Base-by-base conservation (phyloP, 192 early-diverging fungal genomes). In the Phlyctochytrium bullatum region DNA sequence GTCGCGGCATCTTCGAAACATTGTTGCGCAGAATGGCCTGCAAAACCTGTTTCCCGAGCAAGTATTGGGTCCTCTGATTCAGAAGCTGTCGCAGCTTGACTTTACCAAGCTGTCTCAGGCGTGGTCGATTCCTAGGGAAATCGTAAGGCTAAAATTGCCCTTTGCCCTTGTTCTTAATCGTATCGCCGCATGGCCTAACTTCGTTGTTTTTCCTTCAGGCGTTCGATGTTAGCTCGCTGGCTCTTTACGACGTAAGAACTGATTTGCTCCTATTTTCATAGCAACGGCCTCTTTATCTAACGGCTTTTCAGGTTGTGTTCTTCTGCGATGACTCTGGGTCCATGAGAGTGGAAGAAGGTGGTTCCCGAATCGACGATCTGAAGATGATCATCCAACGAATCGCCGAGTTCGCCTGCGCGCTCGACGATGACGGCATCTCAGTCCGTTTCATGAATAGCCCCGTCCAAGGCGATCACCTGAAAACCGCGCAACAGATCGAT, bases 161-260 rank as follows among this genome's bases (percentile, higher is more conserved):
- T 20, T 47, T 47, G 6, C 20, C 40, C 40, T 47, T 20, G 6
- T 47, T 47, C 20, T 47, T 6, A 6, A 47, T 47, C 10, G 20
- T 47, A 6, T 47, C 20, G 40, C 10, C 40, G 6, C 6, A 47
- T 47, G 20, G 6, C 40, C n/a, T n/a, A n/a, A n/a, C 20, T 47
- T 20, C 20, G 6, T 47, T 47, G 10, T 20, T 47, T 47, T 47
- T 47, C 20, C 6, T 47, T 47, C 20, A 47, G 1, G 73, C 63
- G n/a, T 65, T 60, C 59, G 73, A 70, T 32, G 34, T 75, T 28
- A 56, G 62, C 30, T 28, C 24, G 32, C 40, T 75, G 32, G 67
- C 62, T 14, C 59, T 75, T 17, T 75, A 75, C 58, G 73, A 75
- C 53, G 60, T n/a, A n/a, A n/a, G n/a, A n/a, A n/a, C n/a, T n/a